Conservation (phyloP, 108 stramenopile genomes). For the Nitzschia putrida region DNA sequence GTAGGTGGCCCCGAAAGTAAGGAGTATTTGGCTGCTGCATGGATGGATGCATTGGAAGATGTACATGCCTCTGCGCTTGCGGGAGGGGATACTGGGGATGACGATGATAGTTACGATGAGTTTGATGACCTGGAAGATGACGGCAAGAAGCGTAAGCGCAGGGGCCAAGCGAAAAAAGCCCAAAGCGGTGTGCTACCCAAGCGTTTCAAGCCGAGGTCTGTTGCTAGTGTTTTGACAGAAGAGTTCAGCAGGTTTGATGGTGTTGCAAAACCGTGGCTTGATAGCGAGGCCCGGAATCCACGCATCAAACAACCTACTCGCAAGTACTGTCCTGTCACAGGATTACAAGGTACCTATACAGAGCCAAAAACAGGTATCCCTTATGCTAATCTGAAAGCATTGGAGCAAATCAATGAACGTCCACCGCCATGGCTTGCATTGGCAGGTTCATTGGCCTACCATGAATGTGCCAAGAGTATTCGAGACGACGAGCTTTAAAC, state of each 20-base stretch:
- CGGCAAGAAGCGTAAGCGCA: slow-evolving; percentile 30
- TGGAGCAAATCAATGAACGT: slow-evolving; percentile 84
- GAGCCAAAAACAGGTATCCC: slow-evolving; percentile 83
- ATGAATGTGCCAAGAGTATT: slow-evolving; percentile 47
- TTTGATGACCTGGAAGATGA: slow-evolving; percentile 66
- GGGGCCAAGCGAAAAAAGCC: slow-evolving; percentile 22
- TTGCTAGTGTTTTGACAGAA: slow-evolving; percentile 77
- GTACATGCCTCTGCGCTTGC: slow-evolving; percentile 41
- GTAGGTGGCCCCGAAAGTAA: slow-evolving; percentile 34
- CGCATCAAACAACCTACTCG: slow-evolving; percentile 41
- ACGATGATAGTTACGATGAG: slow-evolving; percentile 83
- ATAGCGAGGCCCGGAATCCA: slow-evolving; percentile 45
- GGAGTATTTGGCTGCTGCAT: slow-evolving; percentile 60
- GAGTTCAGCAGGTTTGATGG: slow-evolving; percentile 73
- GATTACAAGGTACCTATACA: slow-evolving; percentile 66
- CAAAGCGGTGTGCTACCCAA: slow-evolving; percentile 52
- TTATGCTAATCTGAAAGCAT: slow-evolving; percentile 71
- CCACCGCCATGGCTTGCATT: slow-evolving; percentile 83
- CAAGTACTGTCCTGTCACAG: slow-evolving; percentile 84
- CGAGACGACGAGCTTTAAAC: slow-evolving; percentile 30
- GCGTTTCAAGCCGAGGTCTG: slow-evolving; percentile 72
- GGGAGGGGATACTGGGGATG: slow-evolving; percentile 43
- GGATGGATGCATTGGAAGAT: slow-evolving; percentile 84
- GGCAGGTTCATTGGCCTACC: slow-evolving; percentile 45
- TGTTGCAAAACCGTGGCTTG: slow-evolving; percentile 62